Base-by-base conservation (phyloP, 2,329 filamentous ascomycete genomes). In the Claviceps africana region DNA sequence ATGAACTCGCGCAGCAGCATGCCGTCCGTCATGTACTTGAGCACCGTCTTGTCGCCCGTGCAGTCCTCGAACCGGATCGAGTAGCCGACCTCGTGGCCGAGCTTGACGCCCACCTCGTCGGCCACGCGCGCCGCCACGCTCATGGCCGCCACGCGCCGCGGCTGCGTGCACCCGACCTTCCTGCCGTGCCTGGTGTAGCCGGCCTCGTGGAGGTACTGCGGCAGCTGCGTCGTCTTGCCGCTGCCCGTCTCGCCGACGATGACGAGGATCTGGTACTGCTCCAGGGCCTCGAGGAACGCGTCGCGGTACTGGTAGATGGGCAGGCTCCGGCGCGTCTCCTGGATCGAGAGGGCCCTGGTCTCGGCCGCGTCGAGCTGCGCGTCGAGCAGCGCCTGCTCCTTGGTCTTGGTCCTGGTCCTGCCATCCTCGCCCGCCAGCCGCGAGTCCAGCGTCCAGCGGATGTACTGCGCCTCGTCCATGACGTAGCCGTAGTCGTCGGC, bases 1-100 rank as follows among this genome's bases (percentile, higher is more conserved):
- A 96, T 80, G 57, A 96, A 86, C 64, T 95, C 88, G 63, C 89
- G 78, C 31, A 97, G 73, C 40, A 97, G 72, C 85, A 97, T 95
- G 64, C 93, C 93, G 62, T 98, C 93, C 0, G 93, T 98, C 86
- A 95, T 91, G 68, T 95, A 97, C 67, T 95, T 94, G 51, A 98
- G 70, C 8, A 91, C 75, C 0, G 93, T 97, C 70, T 95, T 94
- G 61, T 95, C 88, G 64, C 82, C 88, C 0, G 89, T 95, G 56
- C 83, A 83, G 67, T 96, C 88, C 64, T 98, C 93, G 61, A 97
- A 98, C 55, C 93, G 86, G 59, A 98, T 95, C 0, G 85, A 84
- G 65, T 96, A 98, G 17, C 93, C 93, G 28, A 97, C 91, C 63
- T 96, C 88, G 56, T 88, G 86, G 1, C 93, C 93, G 11, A 97